phyloP scores from a whole-genome alignment of 108 stramenopile genomes.

The Cylindrotheca fusiformis region DNA sequence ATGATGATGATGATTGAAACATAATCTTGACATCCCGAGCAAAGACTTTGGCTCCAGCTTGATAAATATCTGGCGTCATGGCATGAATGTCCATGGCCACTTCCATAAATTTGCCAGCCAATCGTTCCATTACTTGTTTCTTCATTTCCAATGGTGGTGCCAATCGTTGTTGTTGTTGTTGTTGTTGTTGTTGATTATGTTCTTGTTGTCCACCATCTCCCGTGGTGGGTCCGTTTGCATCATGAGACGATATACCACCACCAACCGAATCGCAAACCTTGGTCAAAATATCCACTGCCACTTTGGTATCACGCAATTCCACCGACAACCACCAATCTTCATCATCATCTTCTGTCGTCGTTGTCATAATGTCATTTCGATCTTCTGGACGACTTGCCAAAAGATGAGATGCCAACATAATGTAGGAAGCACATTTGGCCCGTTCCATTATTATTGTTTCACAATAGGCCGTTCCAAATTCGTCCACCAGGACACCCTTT shows the following conservation, averaged over 20 bases:
- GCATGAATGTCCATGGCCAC: slow-evolving; percentile 70
- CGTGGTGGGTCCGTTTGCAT: slow-evolving; percentile 12
- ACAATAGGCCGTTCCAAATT: slow-evolving; percentile 57
- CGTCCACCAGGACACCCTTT: slow-evolving; percentile 62
- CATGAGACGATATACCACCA: slow-evolving; percentile 2
- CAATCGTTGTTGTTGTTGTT: slow-evolving; percentile 16
- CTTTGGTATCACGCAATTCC: slow-evolving; percentile 54
- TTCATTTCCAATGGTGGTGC: slow-evolving; percentile 29
- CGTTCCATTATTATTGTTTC: slow-evolving; percentile 74
- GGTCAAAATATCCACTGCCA: slow-evolving; percentile 23
- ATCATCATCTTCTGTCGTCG: slow-evolving; percentile 8
- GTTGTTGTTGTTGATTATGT: slow-evolving; percentile 4
- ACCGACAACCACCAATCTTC: slow-evolving; percentile 34
- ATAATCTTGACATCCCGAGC: slow-evolving; percentile 32
- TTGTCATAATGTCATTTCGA: not conserved
- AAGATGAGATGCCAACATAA: slow-evolving; percentile 68
- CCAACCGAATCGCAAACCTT: slow-evolving; percentile 22
- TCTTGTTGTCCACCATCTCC: no score
- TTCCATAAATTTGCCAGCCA: slow-evolving; percentile 65
- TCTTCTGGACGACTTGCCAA: slow-evolving; percentile 32
- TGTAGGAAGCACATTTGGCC: slow-evolving; percentile 69
- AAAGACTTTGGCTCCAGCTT: slow-evolving; percentile 43
- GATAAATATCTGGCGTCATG: slow-evolving; percentile 56
- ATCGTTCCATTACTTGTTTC: slow-evolving; percentile 23
- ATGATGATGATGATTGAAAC: slow-evolving; percentile 4